Base-by-base conservation (phyloP, 2,329 filamentous ascomycete species). In the Aureobasidium lini region DNA sequence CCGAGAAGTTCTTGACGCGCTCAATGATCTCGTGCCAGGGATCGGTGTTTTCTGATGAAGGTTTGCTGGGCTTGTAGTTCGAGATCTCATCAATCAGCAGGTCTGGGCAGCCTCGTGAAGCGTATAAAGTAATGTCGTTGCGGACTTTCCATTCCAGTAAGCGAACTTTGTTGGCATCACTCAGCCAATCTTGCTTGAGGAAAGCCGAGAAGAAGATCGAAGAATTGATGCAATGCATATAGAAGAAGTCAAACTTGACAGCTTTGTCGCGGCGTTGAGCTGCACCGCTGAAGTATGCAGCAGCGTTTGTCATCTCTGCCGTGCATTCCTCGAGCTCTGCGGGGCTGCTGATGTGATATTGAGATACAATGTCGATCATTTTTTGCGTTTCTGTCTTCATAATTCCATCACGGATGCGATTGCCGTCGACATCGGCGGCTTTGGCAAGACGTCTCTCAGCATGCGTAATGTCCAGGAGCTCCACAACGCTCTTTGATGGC, bases 61-160 rank as follows among this genome's bases (percentile, higher is more conserved):
- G 65, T 49, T 76, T 73, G 59, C 75, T 80, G 0, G 85, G 80
- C 1, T 73, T 71, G 67, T 94, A 93, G 0, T 72, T 68, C 0
- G 71, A 72, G 57, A 95, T 81, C 49, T 84, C 79, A 3, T 84
- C 77, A 0, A 83, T 60, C 0, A 80, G 73, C 0, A 92, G 79
- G 0, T 79, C 72, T 0, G 90, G 86, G 1, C 79, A 81, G 3
- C 81, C 81, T 9, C 87, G 80, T 1, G 86, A 88, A 0, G 86
- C 82, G 70, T 95, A 96, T 73, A 90, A 78, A 6, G 85, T 68
- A 6, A 95, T 75, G 69, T 94, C 89, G 65, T 85, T 73, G 43
- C 90, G 83, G 52, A 86, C 88, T 72, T 95, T 95, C 83, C 85
- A 92, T 72, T 94, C 88, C 7, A 96, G 77, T 0, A 96, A 74